Base-by-base conservation (phyloP, 306 rosid species). In the Citrullus amarus region DNA sequence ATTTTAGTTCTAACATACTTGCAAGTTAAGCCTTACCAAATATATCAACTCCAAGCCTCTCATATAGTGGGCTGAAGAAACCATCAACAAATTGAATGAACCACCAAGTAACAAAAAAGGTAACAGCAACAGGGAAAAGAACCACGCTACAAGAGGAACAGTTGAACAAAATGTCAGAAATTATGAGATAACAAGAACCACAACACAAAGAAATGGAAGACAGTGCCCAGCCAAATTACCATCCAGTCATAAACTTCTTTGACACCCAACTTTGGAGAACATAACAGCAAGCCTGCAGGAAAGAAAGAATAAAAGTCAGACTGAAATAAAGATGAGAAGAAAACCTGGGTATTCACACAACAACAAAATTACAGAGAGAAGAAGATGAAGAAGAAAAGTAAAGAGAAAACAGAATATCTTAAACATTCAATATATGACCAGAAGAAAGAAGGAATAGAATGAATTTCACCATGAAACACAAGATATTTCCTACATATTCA, bases 171-270 rank as follows among this genome's bases (percentile, higher is more conserved):
- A 61, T 46, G 58, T 80, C 73, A 87, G 72, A 65, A 84, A 53
- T 51, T 74, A 34, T 32, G 14, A 32, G 30, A 18, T 6, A 74
- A 13, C 39, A 53, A 74, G 63, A 54, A 34, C 63, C 48, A 74
- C 18, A 53, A 17, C 28, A 53, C 48, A 74, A 68, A 39, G 41
- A 74, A 54, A 34, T 9, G 17, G 10, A 74, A 74, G 48, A 17
- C 36, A 17, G 36, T 32, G 75, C 59, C 56, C 53, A 53, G 71
- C 65, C 65, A 65, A 82, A 53, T 84, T 88, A 93, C 98, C 96
- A 90, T 89, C 98, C 97, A 61, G 97, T 93, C 97, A 93, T 93
- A 86, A 93, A 91, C 84, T 93, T 93, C 92, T 91, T 93, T 9
- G 98, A 93, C 70, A 89, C 86, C 97, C 98, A 93, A 84, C 96